Evolutionary conservation across 2,329 filamentous ascomycete species (phyloP).

Genomic region (Colletotrichum eleusines): DNA sequence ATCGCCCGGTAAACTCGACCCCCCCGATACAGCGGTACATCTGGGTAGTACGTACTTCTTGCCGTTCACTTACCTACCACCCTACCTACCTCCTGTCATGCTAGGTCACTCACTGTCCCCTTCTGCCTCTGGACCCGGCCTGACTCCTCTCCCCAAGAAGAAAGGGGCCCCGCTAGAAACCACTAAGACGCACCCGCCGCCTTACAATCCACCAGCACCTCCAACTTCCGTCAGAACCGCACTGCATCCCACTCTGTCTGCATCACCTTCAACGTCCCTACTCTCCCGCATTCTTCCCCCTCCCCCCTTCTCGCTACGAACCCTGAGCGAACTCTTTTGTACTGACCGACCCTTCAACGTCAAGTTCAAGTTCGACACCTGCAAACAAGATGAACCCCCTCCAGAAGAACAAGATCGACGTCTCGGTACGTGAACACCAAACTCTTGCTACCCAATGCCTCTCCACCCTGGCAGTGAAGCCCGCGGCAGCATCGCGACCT

Average conservation of each 20-base stretch:
- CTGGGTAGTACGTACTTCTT: constrained; percentile 30
- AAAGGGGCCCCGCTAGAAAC: constrained; percentile 40
- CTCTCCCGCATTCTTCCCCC: constrained; percentile 12
- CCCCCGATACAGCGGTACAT: constrained; percentile 6
- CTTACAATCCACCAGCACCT: constrained; percentile 38
- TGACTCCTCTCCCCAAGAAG: constrained; percentile 35
- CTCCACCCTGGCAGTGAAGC: constrained; percentile 28
- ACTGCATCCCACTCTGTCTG: constrained; percentile 33
- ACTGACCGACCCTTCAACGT: neutral
- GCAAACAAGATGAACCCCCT: constrained; percentile 84
- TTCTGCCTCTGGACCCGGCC: constrained; percentile 23
- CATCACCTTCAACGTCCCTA: constrained; percentile 28
- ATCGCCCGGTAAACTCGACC: neutral
- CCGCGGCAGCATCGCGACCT: constrained; percentile 19
- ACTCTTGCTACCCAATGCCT: constrained; percentile 36
- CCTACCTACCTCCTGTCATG: constrained; percentile 5
- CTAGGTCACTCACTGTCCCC: neutral
- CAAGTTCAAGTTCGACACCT: neutral
- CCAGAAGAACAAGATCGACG: constrained; percentile 98
- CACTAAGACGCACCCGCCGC: constrained; percentile 37
- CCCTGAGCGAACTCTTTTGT: neutral
- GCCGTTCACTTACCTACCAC: constrained; percentile 1
- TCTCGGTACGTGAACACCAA: constrained; percentile 76
- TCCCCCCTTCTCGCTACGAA: constrained; percentile 6
- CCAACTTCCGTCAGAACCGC: constrained; percentile 37